Evolutionary conservation across 495 filamentous ascomycete species (phyloP).

Genomic region (Talaromyces proteolyticus): DNA sequence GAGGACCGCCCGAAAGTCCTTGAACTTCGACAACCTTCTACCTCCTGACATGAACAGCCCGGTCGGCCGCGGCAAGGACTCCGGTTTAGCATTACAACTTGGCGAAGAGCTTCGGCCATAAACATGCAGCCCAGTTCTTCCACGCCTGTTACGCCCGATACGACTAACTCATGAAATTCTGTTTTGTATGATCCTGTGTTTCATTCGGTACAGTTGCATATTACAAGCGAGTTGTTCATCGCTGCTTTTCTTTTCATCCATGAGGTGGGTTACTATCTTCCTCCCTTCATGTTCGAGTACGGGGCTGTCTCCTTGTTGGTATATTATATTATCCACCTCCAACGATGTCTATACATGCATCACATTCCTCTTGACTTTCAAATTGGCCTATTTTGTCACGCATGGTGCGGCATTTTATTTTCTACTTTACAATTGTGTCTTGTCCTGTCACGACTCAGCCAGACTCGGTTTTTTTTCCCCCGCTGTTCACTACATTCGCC

Average conservation of each 20-base stretch:
- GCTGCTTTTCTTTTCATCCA: not conserved
- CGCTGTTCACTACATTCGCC: no score
- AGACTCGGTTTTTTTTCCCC: no score
- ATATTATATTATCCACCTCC: not conserved
- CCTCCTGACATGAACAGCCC: constrained; percentile 42
- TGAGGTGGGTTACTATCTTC: not conserved
- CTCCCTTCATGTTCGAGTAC: no score
- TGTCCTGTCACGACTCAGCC: no score
- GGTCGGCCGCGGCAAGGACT: constrained; percentile 21
- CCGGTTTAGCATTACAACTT: constrained; percentile 31
- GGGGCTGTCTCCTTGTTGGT: no score
- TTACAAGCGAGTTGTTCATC: not conserved
- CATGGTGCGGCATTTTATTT: not conserved
- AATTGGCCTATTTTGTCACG: not conserved
- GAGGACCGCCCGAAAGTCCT: constrained; percentile 50
- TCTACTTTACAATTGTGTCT: not conserved
- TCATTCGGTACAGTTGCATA: not conserved
- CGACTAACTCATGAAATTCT: not conserved
- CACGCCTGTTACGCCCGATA: not conserved
- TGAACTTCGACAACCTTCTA: constrained; percentile 64
- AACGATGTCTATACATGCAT: not conserved
- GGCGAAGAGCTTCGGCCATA: constrained; percentile 38
- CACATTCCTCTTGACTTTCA: not conserved
- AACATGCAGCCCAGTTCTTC: not conserved
- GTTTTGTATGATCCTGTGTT: not conserved